Percentiles rank a stretch among this genome's conserved stretches.
These are phyloP conservation scores for Lactarius pseudohatsudake DNA, from an alignment of 768 basidiomycete species.

Conservation along the genomic window DNA sequence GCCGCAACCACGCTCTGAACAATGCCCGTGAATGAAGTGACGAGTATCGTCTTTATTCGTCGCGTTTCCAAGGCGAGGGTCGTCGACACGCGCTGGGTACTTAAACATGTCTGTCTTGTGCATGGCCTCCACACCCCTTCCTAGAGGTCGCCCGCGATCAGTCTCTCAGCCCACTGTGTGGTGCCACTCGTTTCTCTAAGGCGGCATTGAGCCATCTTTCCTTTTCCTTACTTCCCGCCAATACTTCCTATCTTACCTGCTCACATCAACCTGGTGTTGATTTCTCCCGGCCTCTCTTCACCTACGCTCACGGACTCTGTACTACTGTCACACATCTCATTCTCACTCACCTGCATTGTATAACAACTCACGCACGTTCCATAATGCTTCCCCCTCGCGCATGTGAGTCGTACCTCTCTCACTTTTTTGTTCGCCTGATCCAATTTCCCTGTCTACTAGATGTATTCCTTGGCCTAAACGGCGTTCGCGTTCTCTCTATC, in stretches of 20 bases:
- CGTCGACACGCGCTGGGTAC: constrained; percentile 22
- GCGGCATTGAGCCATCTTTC: constrained; percentile 15
- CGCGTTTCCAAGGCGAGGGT: constrained; percentile 24
- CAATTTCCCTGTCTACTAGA: constrained; percentile 10
- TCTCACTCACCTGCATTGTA: constrained; percentile 2
- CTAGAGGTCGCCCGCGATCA: constrained; percentile 16
- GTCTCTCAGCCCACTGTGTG: constrained; percentile 23
- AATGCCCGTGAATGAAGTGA: constrained; percentile 7
- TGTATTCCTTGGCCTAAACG: constrained; percentile 29
- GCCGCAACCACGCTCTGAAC: neutral
- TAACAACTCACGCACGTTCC: constrained; percentile 10
- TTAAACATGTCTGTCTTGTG: constrained; percentile 17
- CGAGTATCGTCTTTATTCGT: neutral
- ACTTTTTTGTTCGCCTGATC: neutral
- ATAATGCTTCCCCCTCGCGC: constrained; percentile 29
- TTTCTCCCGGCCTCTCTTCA: neutral
- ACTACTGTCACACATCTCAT: constrained; percentile 3
- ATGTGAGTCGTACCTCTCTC: constrained; percentile 20
- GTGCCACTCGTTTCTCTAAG: constrained; percentile 9
- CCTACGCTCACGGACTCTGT: constrained; percentile 3
- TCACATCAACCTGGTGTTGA: constrained; percentile 28
- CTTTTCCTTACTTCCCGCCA: constrained; percentile 6
- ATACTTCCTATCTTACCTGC: neutral
- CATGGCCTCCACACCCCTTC: constrained; percentile 24
- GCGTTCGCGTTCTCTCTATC: constrained; percentile 25